Evolutionary conservation across 139 green algal species (phyloP), one percentile per base, ranked within the genome.

Genomic region (Coccomyxa sp.): DNA sequence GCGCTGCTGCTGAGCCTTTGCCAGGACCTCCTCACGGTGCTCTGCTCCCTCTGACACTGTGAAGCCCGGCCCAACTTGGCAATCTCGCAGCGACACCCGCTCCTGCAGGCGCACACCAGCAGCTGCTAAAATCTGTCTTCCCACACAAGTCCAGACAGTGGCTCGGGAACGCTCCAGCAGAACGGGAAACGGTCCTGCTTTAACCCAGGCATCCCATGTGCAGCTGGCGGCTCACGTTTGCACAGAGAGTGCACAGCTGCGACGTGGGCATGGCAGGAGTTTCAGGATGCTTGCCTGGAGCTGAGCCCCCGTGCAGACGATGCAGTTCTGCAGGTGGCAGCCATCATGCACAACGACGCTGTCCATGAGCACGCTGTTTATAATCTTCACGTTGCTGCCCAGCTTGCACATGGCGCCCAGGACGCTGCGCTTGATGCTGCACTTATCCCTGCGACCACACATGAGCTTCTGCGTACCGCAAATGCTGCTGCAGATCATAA

Each of bases 351-450:
- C 55, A 0, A 58, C 71, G 27, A 95, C 89, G 34, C 80, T 78
- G 50, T 94, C 88, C 82, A 94, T 90, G 16, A 98, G 74, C 74
- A 97, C 91, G 34, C 81, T 89, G 88, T 95, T 97, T 39, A 95
- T 88, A 16, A 91, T 82, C 77, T 90, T 82, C 54, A 91, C 89
- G 68, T 89, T 89, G 58, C 70, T 84, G 58, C 93, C 94, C 36
- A 98, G 70, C 68, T 73, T 86, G 87, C 90, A 95, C 34, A 83
- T 82, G 39, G 37, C 31, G 24, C 93, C 93, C 35, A 98, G 83
- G 31, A 97, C 90, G 1, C 80, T 90, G 37, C 92, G 74, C 89
- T 98, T 98, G 44, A 98, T 89, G 85, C 80, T 92, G 80, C 81
- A 90, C 79, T 93, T 96, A 83, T 98, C 95, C 4, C n/a, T n/a